phyloP scores from a whole-genome alignment of 306 rosid genomes.

The Dalbergia cultrata region DNA sequence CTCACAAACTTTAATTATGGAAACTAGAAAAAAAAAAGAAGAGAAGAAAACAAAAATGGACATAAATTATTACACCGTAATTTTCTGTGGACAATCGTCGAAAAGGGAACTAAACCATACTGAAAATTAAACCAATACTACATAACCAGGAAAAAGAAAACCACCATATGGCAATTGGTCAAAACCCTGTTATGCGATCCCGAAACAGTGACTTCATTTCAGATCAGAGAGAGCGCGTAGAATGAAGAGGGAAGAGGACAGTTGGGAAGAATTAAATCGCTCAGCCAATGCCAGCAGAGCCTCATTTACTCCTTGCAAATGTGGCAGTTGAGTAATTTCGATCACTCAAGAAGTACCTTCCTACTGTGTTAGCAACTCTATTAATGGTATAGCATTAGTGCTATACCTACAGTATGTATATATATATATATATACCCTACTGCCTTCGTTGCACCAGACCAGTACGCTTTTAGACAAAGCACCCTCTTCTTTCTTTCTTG shows the following conservation, averaged over 20 bases:
- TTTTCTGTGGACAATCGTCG: too few relatives aligned
- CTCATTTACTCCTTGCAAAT: conserved; percentile 44
- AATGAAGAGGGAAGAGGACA: conserved; percentile 16
- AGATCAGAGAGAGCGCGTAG: conserved; percentile 2
- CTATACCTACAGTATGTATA: too few relatives aligned
- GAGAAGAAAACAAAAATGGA: too few relatives aligned
- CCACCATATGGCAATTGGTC: neutral
- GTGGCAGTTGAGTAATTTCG: conserved; percentile 45
- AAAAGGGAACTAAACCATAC: too few relatives aligned
- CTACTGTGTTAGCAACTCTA: neutral
- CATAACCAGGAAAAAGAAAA: neutral
- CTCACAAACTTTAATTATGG: too few relatives aligned
- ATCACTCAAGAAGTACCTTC: neutral
- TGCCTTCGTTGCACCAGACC: neutral
- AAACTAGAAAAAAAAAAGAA: too few relatives aligned
- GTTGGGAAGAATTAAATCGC: conserved; percentile 46
- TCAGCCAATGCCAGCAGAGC: conserved; percentile 11
- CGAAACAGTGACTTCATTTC: neutral
- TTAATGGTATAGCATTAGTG: too few relatives aligned
- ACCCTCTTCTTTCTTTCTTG: neutral
- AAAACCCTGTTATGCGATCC: neutral
- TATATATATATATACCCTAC: neutral
- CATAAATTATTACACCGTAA: too few relatives aligned
- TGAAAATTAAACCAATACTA: too few relatives aligned
- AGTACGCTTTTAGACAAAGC: neutral